Conservation (phyloP, 2,329 filamentous ascomycete species). For the Hyphodiscus sp. region DNA sequence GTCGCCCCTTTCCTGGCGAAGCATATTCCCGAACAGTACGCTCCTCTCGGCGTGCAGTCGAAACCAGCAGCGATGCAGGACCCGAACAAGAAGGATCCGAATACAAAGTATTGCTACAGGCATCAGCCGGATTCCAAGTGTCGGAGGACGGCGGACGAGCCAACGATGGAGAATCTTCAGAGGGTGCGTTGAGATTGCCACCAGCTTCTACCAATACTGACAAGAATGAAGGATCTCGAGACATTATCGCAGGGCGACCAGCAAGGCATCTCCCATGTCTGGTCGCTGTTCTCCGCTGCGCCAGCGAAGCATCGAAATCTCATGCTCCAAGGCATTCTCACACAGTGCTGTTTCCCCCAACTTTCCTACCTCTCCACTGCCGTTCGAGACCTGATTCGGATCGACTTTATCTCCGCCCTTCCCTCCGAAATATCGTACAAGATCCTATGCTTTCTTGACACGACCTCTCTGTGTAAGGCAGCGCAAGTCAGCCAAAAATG, state of each 20-base stretch:
- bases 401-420: conserved; percentile 87
- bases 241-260: conserved; percentile 77
- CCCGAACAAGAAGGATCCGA: conserved; percentile 45
- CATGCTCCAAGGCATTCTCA: conserved; percentile 93
- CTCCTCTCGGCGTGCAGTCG: conserved; percentile 56
- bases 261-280: conserved; percentile 93
- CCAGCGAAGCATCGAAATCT: conserved; percentile 89
- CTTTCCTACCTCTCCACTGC: conserved; percentile 87
- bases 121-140: conserved; percentile 94
- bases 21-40: conserved; percentile 86
- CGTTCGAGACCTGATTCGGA: conserved; percentile 91
- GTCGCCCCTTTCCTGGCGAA: conserved; percentile 71
- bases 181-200: conserved; percentile 49
- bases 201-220: conserved; percentile 5
- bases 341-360: conserved; percentile 96
- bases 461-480: conserved; percentile 88
- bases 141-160: conserved; percentile 84
- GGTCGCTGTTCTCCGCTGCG: conserved; percentile 95
- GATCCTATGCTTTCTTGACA: conserved; percentile 88
- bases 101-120: conserved; percentile 92
- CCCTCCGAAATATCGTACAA: conserved; percentile 89
- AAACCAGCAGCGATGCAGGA: conserved; percentile 30
- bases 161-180: conserved; percentile 92
- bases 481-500: conserved; percentile 88
- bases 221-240: conserved; percentile 61